These are phyloP conservation scores for Xerocomus spinulosus DNA, from an alignment of 768 basidiomycete species.

Conservation along the genomic window DNA sequence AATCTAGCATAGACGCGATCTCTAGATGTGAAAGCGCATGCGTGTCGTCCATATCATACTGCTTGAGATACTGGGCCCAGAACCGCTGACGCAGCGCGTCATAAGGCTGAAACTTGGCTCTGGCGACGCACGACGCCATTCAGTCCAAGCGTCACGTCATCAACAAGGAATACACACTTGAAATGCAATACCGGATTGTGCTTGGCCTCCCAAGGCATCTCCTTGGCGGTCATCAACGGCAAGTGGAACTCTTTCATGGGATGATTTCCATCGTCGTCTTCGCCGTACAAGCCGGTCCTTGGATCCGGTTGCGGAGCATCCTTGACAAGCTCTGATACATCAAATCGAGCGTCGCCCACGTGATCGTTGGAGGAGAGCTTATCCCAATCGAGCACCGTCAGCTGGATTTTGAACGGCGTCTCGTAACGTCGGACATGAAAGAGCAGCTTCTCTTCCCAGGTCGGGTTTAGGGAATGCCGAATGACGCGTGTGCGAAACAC, in stretches of 20 bases:
- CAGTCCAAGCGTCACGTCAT: not conserved
- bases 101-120: slow-evolving; percentile 95
- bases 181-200: slow-evolving; percentile 66
- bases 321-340: slow-evolving; percentile 65
- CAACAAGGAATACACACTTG: slow-evolving; percentile 37
- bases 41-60: slow-evolving; percentile 89
- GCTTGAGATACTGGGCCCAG: slow-evolving; percentile 83
- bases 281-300: slow-evolving; percentile 42
- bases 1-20: slow-evolving; percentile 92
- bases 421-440: slow-evolving; percentile 94
- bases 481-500: slow-evolving; percentile 91
- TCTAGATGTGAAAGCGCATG: slow-evolving; percentile 73
- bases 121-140: slow-evolving; percentile 24
- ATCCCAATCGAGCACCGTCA: slow-evolving; percentile 94
- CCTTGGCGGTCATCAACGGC: slow-evolving; percentile 55
- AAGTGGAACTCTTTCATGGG: slow-evolving; percentile 73
- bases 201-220: slow-evolving; percentile 66
- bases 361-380: slow-evolving; percentile 86
- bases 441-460: slow-evolving; percentile 92
- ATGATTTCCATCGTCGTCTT: slow-evolving; percentile 34
- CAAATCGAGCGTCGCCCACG: slow-evolving; percentile 74
- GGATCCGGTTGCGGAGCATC: slow-evolving; percentile 63
- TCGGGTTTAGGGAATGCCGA: slow-evolving; percentile 78
- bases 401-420: slow-evolving; percentile 67
- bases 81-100: slow-evolving; percentile 85